Base-by-base conservation (phyloP, 1,139 yeast genomes). In the Zygoascus sp. region DNA sequence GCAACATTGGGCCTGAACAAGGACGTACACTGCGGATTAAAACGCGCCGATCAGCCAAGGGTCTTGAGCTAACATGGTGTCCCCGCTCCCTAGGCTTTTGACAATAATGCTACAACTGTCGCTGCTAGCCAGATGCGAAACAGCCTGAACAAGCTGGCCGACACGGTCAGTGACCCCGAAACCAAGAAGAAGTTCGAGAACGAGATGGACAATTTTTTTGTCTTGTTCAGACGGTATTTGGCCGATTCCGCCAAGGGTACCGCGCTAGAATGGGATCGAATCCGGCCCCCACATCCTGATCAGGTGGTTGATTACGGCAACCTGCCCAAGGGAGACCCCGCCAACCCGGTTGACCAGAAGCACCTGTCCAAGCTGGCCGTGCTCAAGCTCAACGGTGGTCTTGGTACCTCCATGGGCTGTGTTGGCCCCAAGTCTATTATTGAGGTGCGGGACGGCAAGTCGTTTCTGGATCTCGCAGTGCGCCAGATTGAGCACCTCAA, bases 381-480 rank as follows among this genome's bases (percentile, higher is more conserved):
- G 41, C 77, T 92, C 68, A 92, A 92, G 73, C 79, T 92, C 66
- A 92, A 92, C 67, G 98, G 98, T 75, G 98, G 98, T 45, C 77
- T 92, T 59, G 98, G 98, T 65, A 92, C 98, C 32, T 90, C 98
- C 13, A 92, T 92, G 98, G 98, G 98, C 49, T 94, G 98, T 73
- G 97, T 92, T 54, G 98, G 98, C 50, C 98, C 98, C 53, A 92
- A 92, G 70, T 86, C 96, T 19, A 95, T 92, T 56, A 94, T 92
- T 66, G 98, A 92, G 72, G 98, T 92, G 45, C 83, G 98, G 68
- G 98, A 92, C 59, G 98, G 98, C 53, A 94, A 92, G 77, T 85
- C 97, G 35, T 92, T 92, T 69, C 78, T 92, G 67, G 98, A 92
- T 67, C 78, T 92, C 60, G 77, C 96, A 43, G 98, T 92, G 36